Evolutionary conservation across 2,329 filamentous ascomycete genomes (phyloP), one percentile per base, ranked within the genome.

Genomic region (Sporothrix inflata): DNA sequence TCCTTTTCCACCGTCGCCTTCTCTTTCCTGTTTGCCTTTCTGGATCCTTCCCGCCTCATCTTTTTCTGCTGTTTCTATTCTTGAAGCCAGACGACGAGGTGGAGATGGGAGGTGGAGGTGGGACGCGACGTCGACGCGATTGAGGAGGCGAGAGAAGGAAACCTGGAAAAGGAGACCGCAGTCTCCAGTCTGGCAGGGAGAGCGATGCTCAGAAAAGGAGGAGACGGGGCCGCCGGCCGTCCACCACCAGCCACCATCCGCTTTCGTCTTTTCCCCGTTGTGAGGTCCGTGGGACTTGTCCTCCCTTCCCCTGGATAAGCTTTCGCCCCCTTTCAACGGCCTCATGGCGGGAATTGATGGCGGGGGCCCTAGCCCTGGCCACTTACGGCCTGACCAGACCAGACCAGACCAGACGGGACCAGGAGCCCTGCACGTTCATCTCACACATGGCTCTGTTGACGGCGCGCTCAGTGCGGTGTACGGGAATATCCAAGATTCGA

Each of bases 251-350:
- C 14, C 42, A 47, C 42, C 42, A 16, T 5, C 42, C 42, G 42
- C 14, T 47, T 47, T 47, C 16, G 42, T 16, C 42, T 12, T 47
- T 47, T 19, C 42, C n/a, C 57, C 34, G 34, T 40, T 61, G 34
- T 19, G 40, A 61, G 57, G 57, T 24, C n/a, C 38, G 57, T 42
- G 57, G 30, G 9, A 61, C 57, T 6, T 24, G 57, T 24, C 19
- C 63, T 49, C 65, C 27, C 27, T n/a, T 49, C 27, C 14, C 45
- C 45, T 21, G 65, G 27, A 38, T 51, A 67, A 67, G 65, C 65
- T 67, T 34, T 67, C 45, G 45, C 16, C 27, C 27, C 42, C 24
- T 51, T 49, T 49, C 1, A 51, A 51, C 12, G 19, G 63, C 42
- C 42, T 34, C 7, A 34, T 51, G 63, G 63, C 19, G 63, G 42